Percentiles rank a stretch among this genome's conserved stretches.
These are phyloP conservation scores for Piper longum DNA, from an alignment of 164 flowering plant species.

Conservation along the genomic window DNA sequence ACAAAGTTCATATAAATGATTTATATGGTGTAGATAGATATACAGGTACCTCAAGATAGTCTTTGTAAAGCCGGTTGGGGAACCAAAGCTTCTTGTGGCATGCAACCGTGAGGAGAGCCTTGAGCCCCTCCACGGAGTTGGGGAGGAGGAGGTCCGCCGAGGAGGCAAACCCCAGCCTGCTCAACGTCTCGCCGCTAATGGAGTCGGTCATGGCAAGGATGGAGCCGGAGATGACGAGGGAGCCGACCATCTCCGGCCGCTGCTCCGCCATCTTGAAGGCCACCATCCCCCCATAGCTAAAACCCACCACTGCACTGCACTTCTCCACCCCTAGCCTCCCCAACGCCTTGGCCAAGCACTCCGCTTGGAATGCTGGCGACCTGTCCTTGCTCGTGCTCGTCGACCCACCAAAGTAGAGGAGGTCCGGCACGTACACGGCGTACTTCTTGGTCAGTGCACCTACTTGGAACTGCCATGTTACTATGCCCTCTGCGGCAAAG, in stretches of 20 bases:
- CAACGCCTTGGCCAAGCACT: constrained; percentile 40
- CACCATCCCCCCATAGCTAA: constrained; percentile 88
- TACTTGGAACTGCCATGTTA: constrained; percentile 84
- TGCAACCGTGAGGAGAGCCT: constrained; percentile 54
- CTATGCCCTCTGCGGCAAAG: constrained; percentile 74
- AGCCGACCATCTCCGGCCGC: constrained; percentile 41
- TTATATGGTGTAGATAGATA: background rate
- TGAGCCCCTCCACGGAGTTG: constrained; percentile 50
- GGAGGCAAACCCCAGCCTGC: constrained; percentile 46
- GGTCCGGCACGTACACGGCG: constrained; percentile 63
- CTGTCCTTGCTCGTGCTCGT: constrained; percentile 32
- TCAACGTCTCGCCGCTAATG: constrained; percentile 22
- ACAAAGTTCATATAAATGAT: too few species aligned
- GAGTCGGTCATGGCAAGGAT: constrained; percentile 56
- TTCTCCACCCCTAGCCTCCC: constrained; percentile 41
- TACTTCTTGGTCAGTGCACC: constrained; percentile 50
- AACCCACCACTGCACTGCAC: constrained; percentile 47
- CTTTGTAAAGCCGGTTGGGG: constrained; percentile 49
- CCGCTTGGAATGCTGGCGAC: constrained; percentile 58
- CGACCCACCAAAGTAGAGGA: constrained; percentile 68
- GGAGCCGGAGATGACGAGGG: constrained; percentile 62
- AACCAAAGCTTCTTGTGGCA: constrained; percentile 58
- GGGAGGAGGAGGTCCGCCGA: constrained; percentile 64
- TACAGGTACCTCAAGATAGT: constrained; percentile 47
- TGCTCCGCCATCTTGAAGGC: constrained; percentile 60